These are phyloP conservation scores for Blastomyces percursus DNA, from an alignment of 2,329 filamentous ascomycete species.

Conservation along the genomic window DNA sequence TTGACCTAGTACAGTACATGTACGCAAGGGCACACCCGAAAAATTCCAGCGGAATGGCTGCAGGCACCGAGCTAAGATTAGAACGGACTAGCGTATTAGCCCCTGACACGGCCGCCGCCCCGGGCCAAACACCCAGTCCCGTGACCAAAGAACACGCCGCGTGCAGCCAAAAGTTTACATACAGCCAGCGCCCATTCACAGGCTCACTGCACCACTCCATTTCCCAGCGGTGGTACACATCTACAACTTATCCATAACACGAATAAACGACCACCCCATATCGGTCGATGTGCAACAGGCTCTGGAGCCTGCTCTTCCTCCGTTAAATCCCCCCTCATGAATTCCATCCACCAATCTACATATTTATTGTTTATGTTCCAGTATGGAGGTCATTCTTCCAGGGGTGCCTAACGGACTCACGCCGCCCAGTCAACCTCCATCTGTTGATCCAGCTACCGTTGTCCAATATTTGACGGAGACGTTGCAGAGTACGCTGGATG, in stretches of 20 bases:
- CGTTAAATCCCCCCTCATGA: constrained; percentile 24
- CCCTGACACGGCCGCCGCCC: constrained; percentile 6
- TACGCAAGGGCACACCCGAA: neutral
- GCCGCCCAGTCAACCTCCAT: constrained; percentile 13
- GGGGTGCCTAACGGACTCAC: constrained; percentile 16
- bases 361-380: constrained; percentile 11
- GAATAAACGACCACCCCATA: constrained; percentile 11
- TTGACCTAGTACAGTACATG: too few relatives aligned
- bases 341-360: constrained; percentile 16
- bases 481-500: constrained; percentile 62
- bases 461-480: constrained; percentile 62
- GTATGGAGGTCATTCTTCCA: constrained; percentile 18
- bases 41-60: neutral
- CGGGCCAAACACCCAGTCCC: constrained; percentile 5
- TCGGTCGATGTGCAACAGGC: constrained; percentile 13
- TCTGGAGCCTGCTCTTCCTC: constrained; percentile 8
- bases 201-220: neutral
- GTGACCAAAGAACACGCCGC: constrained; percentile 15
- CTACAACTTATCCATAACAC: constrained; percentile 1
- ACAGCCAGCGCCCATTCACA: neutral
- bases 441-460: constrained; percentile 55
- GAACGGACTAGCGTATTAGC: neutral
- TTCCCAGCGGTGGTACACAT: neutral
- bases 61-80: neutral
- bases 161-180: constrained; percentile 12